Evolutionary conservation across 768 basidiomycete genomes (phyloP).

Genomic region (Amanita phalloides): DNA sequence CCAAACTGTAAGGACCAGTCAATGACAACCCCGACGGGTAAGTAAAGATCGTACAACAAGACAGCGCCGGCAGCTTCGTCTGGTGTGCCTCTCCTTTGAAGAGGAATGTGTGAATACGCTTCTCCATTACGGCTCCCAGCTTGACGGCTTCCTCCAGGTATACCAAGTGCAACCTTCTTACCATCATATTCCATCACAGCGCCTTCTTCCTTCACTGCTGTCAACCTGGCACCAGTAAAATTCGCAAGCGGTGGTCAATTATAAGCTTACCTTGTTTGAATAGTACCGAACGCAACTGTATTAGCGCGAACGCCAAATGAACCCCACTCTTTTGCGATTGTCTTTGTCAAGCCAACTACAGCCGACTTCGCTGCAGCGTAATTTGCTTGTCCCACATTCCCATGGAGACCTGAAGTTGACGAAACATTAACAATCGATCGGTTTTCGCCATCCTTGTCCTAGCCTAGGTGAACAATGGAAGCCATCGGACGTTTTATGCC

Average conservation of each 20-base stretch:
- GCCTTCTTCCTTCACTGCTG: constrained; percentile 70
- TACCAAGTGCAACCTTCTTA: constrained; percentile 75
- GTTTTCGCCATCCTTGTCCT: constrained; percentile 51
- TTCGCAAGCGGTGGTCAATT: not conserved
- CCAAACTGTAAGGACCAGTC: constrained; percentile 38
- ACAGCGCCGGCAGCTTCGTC: constrained; percentile 72
- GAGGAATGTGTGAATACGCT: constrained; percentile 40
- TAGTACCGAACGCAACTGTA: constrained; percentile 67
- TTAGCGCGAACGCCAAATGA: constrained; percentile 74
- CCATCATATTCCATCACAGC: constrained; percentile 70
- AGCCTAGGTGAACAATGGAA: not conserved
- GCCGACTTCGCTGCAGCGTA: constrained; percentile 76
- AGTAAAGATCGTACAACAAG: constrained; percentile 51
- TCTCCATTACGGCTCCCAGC: constrained; percentile 9
- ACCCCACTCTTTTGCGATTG: constrained; percentile 85
- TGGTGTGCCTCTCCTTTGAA: constrained; percentile 52
- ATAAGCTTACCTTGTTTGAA: constrained; percentile 48
- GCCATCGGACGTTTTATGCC: not conserved
- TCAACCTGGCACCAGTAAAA: constrained; percentile 36
- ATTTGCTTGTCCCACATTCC: constrained; percentile 80
- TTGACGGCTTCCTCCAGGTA: constrained; percentile 45
- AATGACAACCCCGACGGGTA: not conserved
- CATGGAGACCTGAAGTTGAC: constrained; percentile 74
- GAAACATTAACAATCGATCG: constrained; percentile 77
- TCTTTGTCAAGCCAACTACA: constrained; percentile 74